Evolutionary conservation across 129 eudicot species (phyloP).

Genomic region (Gnaphalium uliginosum): DNA sequence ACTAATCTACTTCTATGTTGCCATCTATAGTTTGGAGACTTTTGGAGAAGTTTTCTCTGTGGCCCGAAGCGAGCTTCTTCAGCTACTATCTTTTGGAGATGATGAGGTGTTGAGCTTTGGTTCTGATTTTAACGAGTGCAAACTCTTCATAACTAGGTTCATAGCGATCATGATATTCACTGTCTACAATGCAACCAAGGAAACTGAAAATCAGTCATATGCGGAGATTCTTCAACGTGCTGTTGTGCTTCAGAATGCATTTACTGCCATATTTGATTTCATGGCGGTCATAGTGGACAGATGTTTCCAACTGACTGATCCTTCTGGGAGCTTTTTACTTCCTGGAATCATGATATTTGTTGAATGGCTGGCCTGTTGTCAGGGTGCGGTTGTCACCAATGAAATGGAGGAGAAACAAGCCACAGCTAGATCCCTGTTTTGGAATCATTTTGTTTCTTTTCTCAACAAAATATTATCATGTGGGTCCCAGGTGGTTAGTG

Average conservation of each 20-base stretch:
- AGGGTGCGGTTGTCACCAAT: slow-evolving; percentile 52
- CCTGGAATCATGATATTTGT: slow-evolving; percentile 86
- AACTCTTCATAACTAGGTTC: slow-evolving; percentile 65
- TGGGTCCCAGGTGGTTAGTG: slow-evolving; percentile 37
- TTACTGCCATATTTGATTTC: slow-evolving; percentile 71
- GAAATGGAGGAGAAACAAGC: slow-evolving; percentile 78
- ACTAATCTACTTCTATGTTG: slow-evolving; percentile 12
- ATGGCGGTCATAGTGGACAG: slow-evolving; percentile 70
- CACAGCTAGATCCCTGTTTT: slow-evolving; percentile 61
- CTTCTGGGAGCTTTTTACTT: slow-evolving; percentile 69
- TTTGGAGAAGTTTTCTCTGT: slow-evolving; percentile 69
- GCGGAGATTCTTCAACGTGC: slow-evolving; percentile 85
- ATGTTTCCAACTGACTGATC: slow-evolving; percentile 61
- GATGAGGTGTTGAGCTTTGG: slow-evolving; percentile 68
- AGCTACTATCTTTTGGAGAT: slow-evolving; percentile 61
- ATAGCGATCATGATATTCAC: slow-evolving; percentile 75
- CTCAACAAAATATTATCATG: slow-evolving; percentile 58
- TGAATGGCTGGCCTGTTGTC: slow-evolving; percentile 84
- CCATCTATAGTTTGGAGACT: slow-evolving; percentile 75
- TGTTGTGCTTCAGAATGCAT: slow-evolving; percentile 84
- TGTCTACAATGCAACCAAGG: slow-evolving; percentile 69
- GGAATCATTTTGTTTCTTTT: slow-evolving; percentile 66
- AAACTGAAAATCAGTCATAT: slow-evolving; percentile 77
- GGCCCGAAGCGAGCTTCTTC: slow-evolving; percentile 59
- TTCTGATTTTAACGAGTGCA: slow-evolving; percentile 60